phyloP scores from a whole-genome alignment of 2,329 filamentous ascomycete species.

The Dryadomyces quercus-mongolicae region DNA sequence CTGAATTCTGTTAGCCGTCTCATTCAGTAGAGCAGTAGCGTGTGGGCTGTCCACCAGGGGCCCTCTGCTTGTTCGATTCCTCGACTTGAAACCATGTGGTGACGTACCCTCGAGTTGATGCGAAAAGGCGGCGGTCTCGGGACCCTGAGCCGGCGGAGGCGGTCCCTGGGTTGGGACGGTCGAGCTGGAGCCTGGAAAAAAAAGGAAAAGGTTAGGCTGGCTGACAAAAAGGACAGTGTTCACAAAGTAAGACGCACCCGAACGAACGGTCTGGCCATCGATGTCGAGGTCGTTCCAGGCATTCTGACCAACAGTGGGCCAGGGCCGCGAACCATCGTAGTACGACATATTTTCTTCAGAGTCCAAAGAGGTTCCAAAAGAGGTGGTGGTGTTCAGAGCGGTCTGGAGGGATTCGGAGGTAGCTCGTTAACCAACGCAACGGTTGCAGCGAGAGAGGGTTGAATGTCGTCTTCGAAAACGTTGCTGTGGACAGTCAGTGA shows the following conservation, averaged over 20 bases:
- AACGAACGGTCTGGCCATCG: slow-evolving; percentile 17
- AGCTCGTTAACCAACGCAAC: too few species aligned
- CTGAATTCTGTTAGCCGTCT: slow-evolving; percentile 33
- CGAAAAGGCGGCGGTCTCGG: slow-evolving; percentile 17
- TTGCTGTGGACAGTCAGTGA: neutral
- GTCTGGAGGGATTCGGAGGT: too few species aligned
- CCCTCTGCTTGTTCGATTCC: neutral
- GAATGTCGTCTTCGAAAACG: neutral
- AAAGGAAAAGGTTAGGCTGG: neutral
- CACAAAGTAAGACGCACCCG: slow-evolving; percentile 11
- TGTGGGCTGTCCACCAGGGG: too few species aligned
- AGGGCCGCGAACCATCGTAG: slow-evolving; percentile 17
- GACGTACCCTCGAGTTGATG: slow-evolving; percentile 25
- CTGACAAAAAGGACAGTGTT: neutral
- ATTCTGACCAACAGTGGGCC: slow-evolving; percentile 15
- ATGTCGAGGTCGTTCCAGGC: slow-evolving; percentile 17
- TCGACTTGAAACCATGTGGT: neutral
- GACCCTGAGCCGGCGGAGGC: slow-evolving; percentile 9
- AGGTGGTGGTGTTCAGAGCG: too few species aligned
- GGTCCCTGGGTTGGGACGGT: slow-evolving; percentile 21
- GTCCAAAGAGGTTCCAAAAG: neutral
- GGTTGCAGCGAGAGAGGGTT: too few species aligned
- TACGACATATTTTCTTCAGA: slow-evolving; percentile 14
- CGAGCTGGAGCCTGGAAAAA: slow-evolving; percentile 20
- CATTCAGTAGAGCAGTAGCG: too few species aligned